Base-by-base conservation (phyloP, 2,329 filamentous ascomycete genomes). In the Hypoxylon sp. region DNA sequence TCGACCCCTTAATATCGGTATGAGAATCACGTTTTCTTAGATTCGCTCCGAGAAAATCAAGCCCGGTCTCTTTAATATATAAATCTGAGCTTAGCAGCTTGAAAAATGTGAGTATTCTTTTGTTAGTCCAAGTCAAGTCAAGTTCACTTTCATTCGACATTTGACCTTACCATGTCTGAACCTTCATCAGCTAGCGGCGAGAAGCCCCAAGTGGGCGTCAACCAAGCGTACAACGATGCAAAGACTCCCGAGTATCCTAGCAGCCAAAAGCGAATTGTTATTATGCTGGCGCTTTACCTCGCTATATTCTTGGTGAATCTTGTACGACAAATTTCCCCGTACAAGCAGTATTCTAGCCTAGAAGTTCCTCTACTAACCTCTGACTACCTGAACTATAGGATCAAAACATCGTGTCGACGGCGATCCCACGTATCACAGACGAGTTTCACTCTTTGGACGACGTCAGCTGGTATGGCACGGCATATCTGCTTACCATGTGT, bases 391-490 rank as follows among this genome's bases (percentile, higher is more conserved):
- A 22, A 32, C 28, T 51, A 19, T 17, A 66, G 63, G 63, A 66
- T 24, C 59, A 66, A 17, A 63, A 63, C 30, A 70, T 71, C 24
- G 67, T 71, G 46, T 58, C 68, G 4, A 73, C 72, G 0, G 72
- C 72, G 6, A 72, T 72, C 6, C 71, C 71, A 5, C 59, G 58
- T 11, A 74, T 74, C 52, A 73, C 69, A 3, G 68, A 72, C 52
- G 62, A 71, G 44, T 74, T 73, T 44, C 59, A 71, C 49, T 70
- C 70, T 1, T 26, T 72, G 6, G 56, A 56, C 28, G 73, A 74
- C 49, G 61, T 74, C 8, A 69, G 72, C 15, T 75, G 73, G 72
- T 75, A 74, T 54, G 71, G 70, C 6, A 69, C 66, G 7, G 72
- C 70, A 4, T 74, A 74, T 51, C 47, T 74, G 10, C 56, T 75